Evolutionary conservation across 2,329 filamentous ascomycete genomes (phyloP), one percentile per base, ranked within the genome.

Genomic region (Didymosphaeria variabile): DNA sequence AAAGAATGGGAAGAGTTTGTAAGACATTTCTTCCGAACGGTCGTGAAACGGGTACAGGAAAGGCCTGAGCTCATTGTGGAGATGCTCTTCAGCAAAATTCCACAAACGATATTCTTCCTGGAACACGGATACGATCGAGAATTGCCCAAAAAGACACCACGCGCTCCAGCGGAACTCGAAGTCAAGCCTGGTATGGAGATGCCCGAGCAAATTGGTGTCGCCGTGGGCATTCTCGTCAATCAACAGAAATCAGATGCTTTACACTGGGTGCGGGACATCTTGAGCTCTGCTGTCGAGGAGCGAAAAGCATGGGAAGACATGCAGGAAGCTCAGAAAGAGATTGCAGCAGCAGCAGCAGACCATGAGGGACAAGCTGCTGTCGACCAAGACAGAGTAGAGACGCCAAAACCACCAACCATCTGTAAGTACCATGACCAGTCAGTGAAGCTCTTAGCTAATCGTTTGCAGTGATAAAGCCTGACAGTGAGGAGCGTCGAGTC

Each of bases 81-180:
- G 79, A 88, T 99, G 85, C 84, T 99, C 15, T 99, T 99, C 79
- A 97, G 92, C 77, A 99, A 99, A 78, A 91, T 93, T 59, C 90
- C 89, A 55, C 86, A 87, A 49, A 97, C 92, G 0, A 86, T 93
- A 0, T 92, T 91, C 78, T 98, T 93, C 74, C 85, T 99, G 5
- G 94, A 98, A 73, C 93, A 94, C 72, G 95, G 95, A 0, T 91
- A 92, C 68, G 93, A 97, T 71, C 92, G 90, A 72, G 93, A 94
- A 66, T 87, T 90, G 0, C 76, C 89, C 26, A 85, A 86, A 21
- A 82, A 85, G n/a, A 85, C 88, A 46, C 86, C 89, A 10, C 87
- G 87, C 66, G 87, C 92, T 3, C 93, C 90, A 0, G 91, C 91
- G 12, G 92, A 96, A 73, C 83, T 99, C 21, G 91, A 95, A 69